phyloP scores from a whole-genome alignment of 768 basidiomycete genomes.

The Phylloporus arenicola region DNA sequence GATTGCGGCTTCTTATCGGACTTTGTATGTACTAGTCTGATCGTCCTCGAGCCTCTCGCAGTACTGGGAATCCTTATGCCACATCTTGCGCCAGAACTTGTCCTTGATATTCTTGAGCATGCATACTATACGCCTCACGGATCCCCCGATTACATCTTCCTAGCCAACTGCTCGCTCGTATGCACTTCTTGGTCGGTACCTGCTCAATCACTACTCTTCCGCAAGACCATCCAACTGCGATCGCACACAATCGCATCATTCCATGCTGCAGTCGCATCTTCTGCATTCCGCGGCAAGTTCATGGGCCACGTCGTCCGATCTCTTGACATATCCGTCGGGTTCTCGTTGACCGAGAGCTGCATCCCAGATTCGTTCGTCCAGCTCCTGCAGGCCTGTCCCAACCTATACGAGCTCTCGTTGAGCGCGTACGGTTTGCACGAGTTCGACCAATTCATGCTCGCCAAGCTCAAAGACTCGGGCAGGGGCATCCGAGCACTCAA shows the following conservation, averaged over 20 bases:
- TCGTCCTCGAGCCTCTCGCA: too few species aligned
- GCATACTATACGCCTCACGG: constrained; percentile 20
- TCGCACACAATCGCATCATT: constrained; percentile 7
- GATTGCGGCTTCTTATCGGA: too few species aligned
- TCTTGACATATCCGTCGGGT: constrained; percentile 20
- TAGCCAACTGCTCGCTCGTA: constrained; percentile 23
- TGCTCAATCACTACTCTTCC: constrained; percentile 29
- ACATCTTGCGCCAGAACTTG: constrained; percentile 4
- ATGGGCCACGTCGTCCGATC: constrained; percentile 18
- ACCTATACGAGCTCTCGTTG: constrained; percentile 33
- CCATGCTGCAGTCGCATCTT: constrained; percentile 10
- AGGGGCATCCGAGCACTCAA: constrained; percentile 30
- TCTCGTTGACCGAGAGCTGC: too few species aligned
- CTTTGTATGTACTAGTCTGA: too few species aligned
- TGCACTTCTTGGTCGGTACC: constrained; percentile 24
- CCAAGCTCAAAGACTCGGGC: constrained; percentile 20
- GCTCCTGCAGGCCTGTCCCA: constrained; percentile 25
- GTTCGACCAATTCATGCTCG: constrained; percentile 24
- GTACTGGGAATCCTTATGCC: neutral
- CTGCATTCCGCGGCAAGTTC: constrained; percentile 11
- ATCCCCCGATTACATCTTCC: constrained; percentile 13
- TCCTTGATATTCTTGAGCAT: constrained; percentile 20
- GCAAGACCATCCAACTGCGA: constrained; percentile 9
- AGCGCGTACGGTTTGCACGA: constrained; percentile 22
- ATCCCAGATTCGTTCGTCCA: constrained; percentile 8